These are phyloP conservation scores for Dactylella cylindrospora DNA, from an alignment of 2,329 filamentous ascomycete species.

Conservation along the genomic window DNA sequence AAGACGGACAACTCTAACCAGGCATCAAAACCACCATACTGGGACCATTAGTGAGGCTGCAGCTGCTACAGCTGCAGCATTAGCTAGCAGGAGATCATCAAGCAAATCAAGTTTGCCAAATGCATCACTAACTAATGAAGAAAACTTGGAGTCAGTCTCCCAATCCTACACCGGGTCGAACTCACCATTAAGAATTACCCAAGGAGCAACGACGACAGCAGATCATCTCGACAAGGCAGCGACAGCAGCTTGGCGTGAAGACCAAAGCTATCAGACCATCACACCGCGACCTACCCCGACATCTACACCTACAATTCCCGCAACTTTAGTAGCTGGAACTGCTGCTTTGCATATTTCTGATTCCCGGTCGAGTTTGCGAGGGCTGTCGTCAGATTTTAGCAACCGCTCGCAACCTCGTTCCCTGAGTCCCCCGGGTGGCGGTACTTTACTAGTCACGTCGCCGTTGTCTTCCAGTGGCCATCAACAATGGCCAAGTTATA, in stretches of 20 bases:
- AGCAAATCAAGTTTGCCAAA: slow-evolving; percentile 53
- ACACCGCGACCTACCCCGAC: slow-evolving; percentile 47
- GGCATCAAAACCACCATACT: slow-evolving; percentile 93
- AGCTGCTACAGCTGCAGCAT: slow-evolving; percentile 79
- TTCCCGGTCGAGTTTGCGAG: slow-evolving; percentile 20
- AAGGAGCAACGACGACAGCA: slow-evolving; percentile 40
- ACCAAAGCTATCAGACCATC: slow-evolving; percentile 43
- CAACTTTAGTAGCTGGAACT: slow-evolving; percentile 46
- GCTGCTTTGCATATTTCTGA: slow-evolving; percentile 31
- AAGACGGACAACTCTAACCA: slow-evolving; percentile 86
- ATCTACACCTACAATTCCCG: slow-evolving; percentile 48
- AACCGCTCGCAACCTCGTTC: slow-evolving; percentile 33
- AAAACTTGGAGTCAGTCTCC: slow-evolving; percentile 44
- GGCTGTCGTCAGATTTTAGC: slow-evolving; percentile 20
- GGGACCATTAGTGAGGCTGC: slow-evolving; percentile 94
- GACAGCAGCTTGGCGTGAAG: slow-evolving; percentile 37
- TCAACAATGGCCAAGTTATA: slow-evolving; percentile 22
- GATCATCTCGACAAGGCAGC: slow-evolving; percentile 42
- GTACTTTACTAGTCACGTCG: too few species aligned
- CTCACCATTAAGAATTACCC: slow-evolving; percentile 43
- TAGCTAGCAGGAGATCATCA: slow-evolving; percentile 58
- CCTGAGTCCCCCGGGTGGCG: slow-evolving; percentile 33
- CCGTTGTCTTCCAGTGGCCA: too few species aligned
- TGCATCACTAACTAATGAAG: slow-evolving; percentile 51
- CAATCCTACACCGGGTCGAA: slow-evolving; percentile 42